Percentiles rank a stretch among this genome's conserved stretches.
phyloP scores from a whole-genome alignment of 176 grass and related monocot species.

The Lolium rigidum region DNA sequence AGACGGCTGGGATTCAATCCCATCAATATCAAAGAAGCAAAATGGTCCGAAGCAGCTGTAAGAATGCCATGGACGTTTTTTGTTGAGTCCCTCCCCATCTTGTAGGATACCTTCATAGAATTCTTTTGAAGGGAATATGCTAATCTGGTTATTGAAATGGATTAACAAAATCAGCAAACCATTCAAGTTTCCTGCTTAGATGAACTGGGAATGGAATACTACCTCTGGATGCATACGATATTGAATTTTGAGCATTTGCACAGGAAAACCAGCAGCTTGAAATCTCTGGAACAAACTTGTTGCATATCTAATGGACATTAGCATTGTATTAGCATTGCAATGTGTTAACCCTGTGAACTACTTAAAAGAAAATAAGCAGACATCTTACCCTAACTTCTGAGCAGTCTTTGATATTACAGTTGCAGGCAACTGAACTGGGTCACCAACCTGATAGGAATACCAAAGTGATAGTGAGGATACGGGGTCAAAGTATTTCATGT shows the following conservation, averaged over 20 bases:
- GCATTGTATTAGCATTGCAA: slow-evolving; percentile 36
- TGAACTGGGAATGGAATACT: slow-evolving; percentile 31
- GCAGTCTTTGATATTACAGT: slow-evolving; percentile 90
- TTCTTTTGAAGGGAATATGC: slow-evolving; percentile 95
- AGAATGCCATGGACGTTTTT: slow-evolving; percentile 66
- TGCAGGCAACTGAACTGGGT: slow-evolving; percentile 93
- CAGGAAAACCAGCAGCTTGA: slow-evolving; percentile 91
- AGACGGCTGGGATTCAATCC: slow-evolving; percentile 71
- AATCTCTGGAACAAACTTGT: slow-evolving; percentile 98
- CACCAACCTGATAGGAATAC: slow-evolving; percentile 70
- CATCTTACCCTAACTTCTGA: slow-evolving; percentile 78
- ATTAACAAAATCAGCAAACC: slow-evolving; percentile 35
- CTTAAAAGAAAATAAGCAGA: slow-evolving; percentile 15
- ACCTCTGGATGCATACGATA: slow-evolving; percentile 99
- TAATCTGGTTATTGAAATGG: slow-evolving; percentile 68
- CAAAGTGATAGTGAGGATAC: slow-evolving; percentile 1
- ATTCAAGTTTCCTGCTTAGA: slow-evolving; percentile 28
- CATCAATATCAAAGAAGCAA: slow-evolving; percentile 97
- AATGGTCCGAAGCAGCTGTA: slow-evolving; percentile 88
- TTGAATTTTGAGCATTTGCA: slow-evolving; percentile 96
- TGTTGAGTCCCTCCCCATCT: slow-evolving; percentile 77
- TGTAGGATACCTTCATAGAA: slow-evolving; percentile 81
- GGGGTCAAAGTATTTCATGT: slow-evolving; percentile 19
- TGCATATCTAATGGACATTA: slow-evolving; percentile 68
- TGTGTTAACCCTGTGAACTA: slow-evolving; percentile 17